A percentile compares a stretch with the other conserved stretches of the same genome.
Conservation (phyloP, 768 basidiomycete genomes). For the Trametes villosa region DNA sequence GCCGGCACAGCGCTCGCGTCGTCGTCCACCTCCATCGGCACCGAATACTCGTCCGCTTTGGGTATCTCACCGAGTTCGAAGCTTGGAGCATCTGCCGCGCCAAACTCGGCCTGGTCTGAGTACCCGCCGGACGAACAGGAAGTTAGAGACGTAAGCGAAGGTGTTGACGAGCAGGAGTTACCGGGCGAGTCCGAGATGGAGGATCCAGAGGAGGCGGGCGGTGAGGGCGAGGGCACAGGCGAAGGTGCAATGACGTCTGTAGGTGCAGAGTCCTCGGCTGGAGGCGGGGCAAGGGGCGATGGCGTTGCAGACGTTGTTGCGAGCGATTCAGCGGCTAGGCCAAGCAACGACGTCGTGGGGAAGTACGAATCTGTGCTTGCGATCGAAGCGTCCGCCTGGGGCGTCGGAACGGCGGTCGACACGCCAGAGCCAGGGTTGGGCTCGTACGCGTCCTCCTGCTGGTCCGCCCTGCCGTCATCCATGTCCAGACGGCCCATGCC, state of each 20-base stretch:
- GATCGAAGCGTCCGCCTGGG: background rate
- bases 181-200: constrained; percentile 17
- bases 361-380: constrained; percentile 20
- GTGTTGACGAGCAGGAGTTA: constrained; percentile 21
- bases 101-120: constrained; percentile 2
- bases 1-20: constrained; percentile 1
- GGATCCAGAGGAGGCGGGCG: constrained; percentile 12
- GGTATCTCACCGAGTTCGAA: constrained; percentile 4
- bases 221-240: constrained; percentile 12
- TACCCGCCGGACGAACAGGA: constrained; percentile 23
- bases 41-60: background rate
- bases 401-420: constrained; percentile 25
- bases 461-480: constrained; percentile 24
- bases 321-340: background rate
- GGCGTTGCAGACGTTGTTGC: background rate
- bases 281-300: constrained; percentile 2
- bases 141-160: constrained; percentile 24
- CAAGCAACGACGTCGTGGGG: constrained; percentile 7
- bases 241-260: constrained; percentile 4
- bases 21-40: constrained; percentile 11
- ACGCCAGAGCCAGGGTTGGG: constrained; percentile 10
- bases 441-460: constrained; percentile 6
- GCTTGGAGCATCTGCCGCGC: constrained; percentile 4
- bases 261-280: background rate
- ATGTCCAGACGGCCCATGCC: constrained; percentile 79